Evolutionary conservation across 2,329 filamentous ascomycete species (phyloP), one percentile per base, ranked within the genome.

Genomic region (Ceratocystis lukuohia): DNA sequence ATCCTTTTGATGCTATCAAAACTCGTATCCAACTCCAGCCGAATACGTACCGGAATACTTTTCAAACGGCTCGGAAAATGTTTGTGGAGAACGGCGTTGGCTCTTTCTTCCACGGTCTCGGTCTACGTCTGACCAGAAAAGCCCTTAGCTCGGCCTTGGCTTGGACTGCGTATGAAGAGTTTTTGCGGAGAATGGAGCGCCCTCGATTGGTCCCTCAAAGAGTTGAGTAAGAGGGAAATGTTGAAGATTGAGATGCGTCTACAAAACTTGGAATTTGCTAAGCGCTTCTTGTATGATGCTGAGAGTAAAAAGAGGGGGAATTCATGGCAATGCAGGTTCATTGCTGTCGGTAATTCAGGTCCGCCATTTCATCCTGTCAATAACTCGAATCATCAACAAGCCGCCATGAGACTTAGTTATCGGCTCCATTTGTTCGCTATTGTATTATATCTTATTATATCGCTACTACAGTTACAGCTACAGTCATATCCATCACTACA

Each of bases 1-100:
- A 99, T 74, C 94, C 94, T 0, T 97, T 97, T 72, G 94, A 99
- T 76, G 91, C 91, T 0, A 86, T 97, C 75, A 99, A 99, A 79
- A 99, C 94, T 25, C 80, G 94, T 62, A 85, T 99, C 71, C 94
- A 99, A 77, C 80, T 99, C 44, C 89, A 95, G 78, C 94, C 94
- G 2, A 80, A 80, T 5, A 82, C 84, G 67, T 99, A 97, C 73
- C 80, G 82, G 44, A 96, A 97, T 72, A 89, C 93, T 82, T 75
- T 89, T 70, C 85, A 88, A 69, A 91, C 92, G 0, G 85, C 82
- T 50, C 82, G 80, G 72, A 81, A 85, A 73, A 96, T 99, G 88
- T 74, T 97, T 3, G 76, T 77, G 1, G 88, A 96, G 71, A 93
- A 96, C 69, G 93, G 93, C 0, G 71, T 88, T 22, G 82, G 87